Base-by-base conservation (phyloP, 495 filamentous ascomycete species). In the Aspergillus kassunensis region DNA sequence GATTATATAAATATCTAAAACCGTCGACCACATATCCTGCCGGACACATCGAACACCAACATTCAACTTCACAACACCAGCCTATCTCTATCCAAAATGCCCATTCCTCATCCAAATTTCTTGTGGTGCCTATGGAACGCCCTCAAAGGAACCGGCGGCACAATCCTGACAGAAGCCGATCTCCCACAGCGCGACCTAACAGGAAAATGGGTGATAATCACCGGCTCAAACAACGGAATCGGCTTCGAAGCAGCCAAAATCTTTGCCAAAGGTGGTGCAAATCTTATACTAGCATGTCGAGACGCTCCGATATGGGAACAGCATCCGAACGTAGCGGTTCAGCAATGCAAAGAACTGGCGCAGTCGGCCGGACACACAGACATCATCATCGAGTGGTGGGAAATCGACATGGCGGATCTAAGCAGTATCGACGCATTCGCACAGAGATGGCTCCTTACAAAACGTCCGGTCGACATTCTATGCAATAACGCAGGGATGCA, bases 341-440 rank as follows among this genome's bases (percentile, higher is more conserved):
- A 62, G 13, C 33, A 60, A 29, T 62, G 58, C 33, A 45, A 53
- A 25, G 30, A 42, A 0, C 12, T 57, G 9, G 61, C 64, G 1
- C 21, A 30, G 15, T 31, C 50, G 2, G 13, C 48, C 3, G 61
- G 56, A n/a, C 61, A 66, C 34, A 40, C 43, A n/a, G 33, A 29
- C 43, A 6, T 55, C 72, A 66, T 30, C 0, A 71, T 73, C 15
- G 70, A 80, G 29, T 74, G 77, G 35, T 80, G 77, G 72, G 56
- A 65, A 7, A 46, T 85, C 1, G 79, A 84, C 41, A 73, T 83
- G 64, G 63, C 60, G 11, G 61, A 64, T 4, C 70, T 79, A 34
- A 47, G 50, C 6, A 78, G 72, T 1, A 60, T 81, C 11, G 66
- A 74, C 21, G 60, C 61, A 0, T 81, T 82, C 44, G 68, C 53